Evolutionary conservation across 1,284 basidiomycete species (phyloP).

Genomic region (Trichosporon asahii): DNA sequence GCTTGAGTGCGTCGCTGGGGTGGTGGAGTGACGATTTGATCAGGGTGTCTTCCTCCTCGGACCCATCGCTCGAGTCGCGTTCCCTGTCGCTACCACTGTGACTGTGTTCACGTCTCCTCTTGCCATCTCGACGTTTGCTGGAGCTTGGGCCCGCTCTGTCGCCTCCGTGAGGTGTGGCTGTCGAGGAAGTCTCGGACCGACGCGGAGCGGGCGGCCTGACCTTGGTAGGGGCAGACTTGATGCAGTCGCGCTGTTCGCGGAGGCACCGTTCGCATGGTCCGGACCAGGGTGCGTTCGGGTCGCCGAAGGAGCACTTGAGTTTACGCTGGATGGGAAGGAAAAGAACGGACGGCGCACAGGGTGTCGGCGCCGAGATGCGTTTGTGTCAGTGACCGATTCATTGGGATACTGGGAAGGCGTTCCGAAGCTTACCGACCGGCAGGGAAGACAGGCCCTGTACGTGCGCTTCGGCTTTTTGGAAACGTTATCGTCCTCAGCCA

Average conservation of each 20-base stretch:
- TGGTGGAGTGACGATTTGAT: constrained; percentile 19
- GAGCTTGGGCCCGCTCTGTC: neutral
- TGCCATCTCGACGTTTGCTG: neutral
- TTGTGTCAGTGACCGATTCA: neutral
- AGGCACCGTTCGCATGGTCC: constrained; percentile 21
- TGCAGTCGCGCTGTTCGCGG: constrained; percentile 21
- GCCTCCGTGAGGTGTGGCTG: neutral
- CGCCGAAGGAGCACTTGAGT: constrained; percentile 24
- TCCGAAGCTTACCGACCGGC: constrained; percentile 14
- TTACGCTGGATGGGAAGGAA: constrained; percentile 16
- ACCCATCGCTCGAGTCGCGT: neutral
- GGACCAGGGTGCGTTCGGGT: constrained; percentile 23
- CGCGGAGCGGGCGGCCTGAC: constrained; percentile 3
- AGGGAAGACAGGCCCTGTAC: constrained; percentile 20
- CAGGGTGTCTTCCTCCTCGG: constrained; percentile 11
- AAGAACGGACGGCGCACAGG: neutral
- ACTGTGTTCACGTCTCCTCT: neutral
- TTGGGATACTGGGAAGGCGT: neutral
- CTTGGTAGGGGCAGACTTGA: constrained; percentile 14
- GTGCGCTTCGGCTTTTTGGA: constrained; percentile 15
- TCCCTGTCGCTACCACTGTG: neutral
- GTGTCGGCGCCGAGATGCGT: neutral
- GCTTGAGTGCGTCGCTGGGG: constrained; percentile 18
- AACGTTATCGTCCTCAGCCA: neutral
- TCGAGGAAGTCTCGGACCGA: neutral